Evolutionary conservation across 1,139 yeast species (phyloP), one percentile per base, ranked within the genome.

Genomic region (Pichia inconspicua): DNA sequence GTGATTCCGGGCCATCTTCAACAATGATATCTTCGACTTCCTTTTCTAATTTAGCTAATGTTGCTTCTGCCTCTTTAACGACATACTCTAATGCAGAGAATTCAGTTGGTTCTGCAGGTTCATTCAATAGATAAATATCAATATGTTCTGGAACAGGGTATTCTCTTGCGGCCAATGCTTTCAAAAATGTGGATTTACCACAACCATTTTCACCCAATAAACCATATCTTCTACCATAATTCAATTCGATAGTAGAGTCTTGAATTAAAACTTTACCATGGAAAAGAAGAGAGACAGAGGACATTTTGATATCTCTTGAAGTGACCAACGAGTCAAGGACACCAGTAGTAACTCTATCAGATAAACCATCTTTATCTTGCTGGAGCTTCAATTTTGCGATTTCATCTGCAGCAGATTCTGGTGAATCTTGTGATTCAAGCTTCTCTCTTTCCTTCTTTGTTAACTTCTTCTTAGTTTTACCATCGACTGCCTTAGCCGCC

Each of bases 281-380:
- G 82, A 92, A 92, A 59, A 89, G 79, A 61, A 92, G 77, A 25
- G 97, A 87, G 42, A 88, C 88, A 48, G 96, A 84, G 25, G 90
- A 83, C 61, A 92, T 68, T 72, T 94, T 94, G 65, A 92, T 73
- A 80, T 92, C 99, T 70, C 97, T 82, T 28, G 97, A 89, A 25
- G 97, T 90, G 41, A 67, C 76, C 67, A 92, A 74, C 46, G 96
- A 87, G 54, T 84, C 92, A 66, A 92, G 75, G 48, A 94, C 98
- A 75, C 98, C 99, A 41, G 98, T 92, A 59, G 94, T 86, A 56
- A 92, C 98, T 75, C 98, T 87, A 69, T 92, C 99, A 42, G 96
- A 87, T 52, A 92, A 67, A 60, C 97, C 97, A 62, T 89, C 83
- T 65, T 86, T 84, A 68, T 92, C 97, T 65, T 86, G 84, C 71